Evolutionary conservation across 176 grass and related monocot genomes (phyloP).

Genomic region (Aegilops tauschii): DNA sequence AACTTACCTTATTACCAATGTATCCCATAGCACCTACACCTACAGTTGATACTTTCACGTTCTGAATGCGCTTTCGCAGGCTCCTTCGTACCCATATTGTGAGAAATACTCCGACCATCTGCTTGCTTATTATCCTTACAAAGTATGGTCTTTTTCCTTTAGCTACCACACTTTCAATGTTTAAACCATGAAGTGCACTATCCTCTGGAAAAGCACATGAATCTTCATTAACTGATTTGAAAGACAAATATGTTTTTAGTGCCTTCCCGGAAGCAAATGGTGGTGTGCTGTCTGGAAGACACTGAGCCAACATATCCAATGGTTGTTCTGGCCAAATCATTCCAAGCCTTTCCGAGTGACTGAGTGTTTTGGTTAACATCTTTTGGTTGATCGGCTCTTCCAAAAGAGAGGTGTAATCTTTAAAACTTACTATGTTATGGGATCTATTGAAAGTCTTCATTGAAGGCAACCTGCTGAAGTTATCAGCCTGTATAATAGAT

Average conservation of each 20-base stretch:
- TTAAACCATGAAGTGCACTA: conserved; percentile 44
- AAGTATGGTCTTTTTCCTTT: conserved; percentile 71
- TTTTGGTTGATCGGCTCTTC: conserved; percentile 51
- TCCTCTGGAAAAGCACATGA: conserved; percentile 38
- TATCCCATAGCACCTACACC: conserved; percentile 95
- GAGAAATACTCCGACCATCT: conserved; percentile 93
- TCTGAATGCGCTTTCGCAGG: conserved; percentile 87
- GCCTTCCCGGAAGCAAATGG: conserved; percentile 38
- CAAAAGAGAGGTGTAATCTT: conserved; percentile 34
- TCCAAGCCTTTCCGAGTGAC: conserved; percentile 84
- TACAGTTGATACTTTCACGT: conserved; percentile 84
- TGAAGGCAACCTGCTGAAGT: conserved; percentile 34
- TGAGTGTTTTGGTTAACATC: conserved; percentile 59
- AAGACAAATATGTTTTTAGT: conserved; percentile 52
- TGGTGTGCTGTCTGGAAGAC: conserved; percentile 31
- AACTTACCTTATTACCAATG: conserved; percentile 88
- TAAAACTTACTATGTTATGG: conserved; percentile 48
- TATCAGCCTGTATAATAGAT: conserved; percentile 25
- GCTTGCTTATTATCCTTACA: conserved; percentile 97
- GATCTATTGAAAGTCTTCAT: conserved; percentile 55
- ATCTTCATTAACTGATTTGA: conserved; percentile 57
- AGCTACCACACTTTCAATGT: conserved; percentile 27
- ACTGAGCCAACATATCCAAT: conserved; percentile 61
- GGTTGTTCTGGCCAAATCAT: conserved; percentile 91
- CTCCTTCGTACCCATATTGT: conserved; percentile 92